Evolutionary conservation across 331 rosid genomes (phyloP).

Genomic region (Rosa hybrid): DNA sequence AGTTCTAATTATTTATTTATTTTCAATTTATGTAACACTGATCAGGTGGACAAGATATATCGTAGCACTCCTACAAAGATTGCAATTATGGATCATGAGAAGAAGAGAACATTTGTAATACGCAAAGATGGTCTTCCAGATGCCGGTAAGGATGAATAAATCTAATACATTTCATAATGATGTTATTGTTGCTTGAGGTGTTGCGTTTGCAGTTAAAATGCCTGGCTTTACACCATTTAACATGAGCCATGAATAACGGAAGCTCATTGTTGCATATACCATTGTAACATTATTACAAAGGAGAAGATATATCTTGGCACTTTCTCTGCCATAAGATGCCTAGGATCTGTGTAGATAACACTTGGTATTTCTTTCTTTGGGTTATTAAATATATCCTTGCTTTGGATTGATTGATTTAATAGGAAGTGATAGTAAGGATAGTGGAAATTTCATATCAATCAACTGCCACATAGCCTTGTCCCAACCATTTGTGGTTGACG

Average conservation of each 20-base stretch:
- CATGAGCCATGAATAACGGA: not conserved
- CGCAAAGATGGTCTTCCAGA: conserved; percentile 97
- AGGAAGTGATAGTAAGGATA: not conserved
- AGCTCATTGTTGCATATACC: not conserved
- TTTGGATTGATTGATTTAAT: not conserved
- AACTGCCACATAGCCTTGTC: not conserved
- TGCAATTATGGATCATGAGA: conserved; percentile 90
- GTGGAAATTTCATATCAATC: not conserved
- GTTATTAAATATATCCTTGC: not conserved
- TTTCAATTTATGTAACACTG: not conserved
- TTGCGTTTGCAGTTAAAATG: not conserved
- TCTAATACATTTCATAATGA: conserved; percentile 5
- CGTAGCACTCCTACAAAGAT: conserved; percentile 85
- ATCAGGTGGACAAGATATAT: conserved; percentile 82
- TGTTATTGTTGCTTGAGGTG: not conserved
- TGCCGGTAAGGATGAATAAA: conserved; percentile 56
- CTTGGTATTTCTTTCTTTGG: not conserved
- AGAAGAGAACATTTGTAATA: conserved; percentile 76
- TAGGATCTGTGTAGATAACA: not conserved
- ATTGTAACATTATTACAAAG: not conserved
- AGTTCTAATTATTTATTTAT: not conserved
- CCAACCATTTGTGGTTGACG: not conserved
- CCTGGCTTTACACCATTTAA: not conserved
- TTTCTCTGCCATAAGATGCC: not conserved
- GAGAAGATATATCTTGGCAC: not conserved